Base-by-base conservation (phyloP, 495 filamentous ascomycete species). In the Collariella sp. region DNA sequence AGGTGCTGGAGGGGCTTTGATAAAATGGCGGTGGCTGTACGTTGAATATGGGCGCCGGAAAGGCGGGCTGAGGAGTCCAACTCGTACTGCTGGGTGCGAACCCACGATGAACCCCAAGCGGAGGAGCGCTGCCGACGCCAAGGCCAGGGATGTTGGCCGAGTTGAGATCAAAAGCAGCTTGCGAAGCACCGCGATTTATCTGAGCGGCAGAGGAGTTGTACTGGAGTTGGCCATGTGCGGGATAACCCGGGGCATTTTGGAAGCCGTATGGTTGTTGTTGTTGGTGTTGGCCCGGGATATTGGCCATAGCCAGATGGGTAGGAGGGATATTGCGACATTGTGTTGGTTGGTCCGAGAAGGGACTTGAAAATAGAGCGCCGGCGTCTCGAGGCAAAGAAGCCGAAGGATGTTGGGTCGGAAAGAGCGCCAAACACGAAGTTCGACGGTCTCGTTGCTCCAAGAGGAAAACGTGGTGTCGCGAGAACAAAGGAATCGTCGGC, bases 111-210 rank as follows among this genome's bases (percentile, higher is more conserved):
- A 42, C 9, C 18, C 42, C 49, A 12, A 16, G 47, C 5, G 57
- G 47, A 15, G 55, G 34, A 0, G 62, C 23, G 12, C 49, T 46
- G 0, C 54, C 57, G 49, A 73, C 63, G 16, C 69, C 72, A 31
- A 76, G 59, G 1, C 73, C 73, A 9, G 73, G 73, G 29, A 76
- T 76, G 35, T 58, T 60, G 12, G 50, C 66, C 1, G 70, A 61
- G 47, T 75, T 76, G 40, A 67, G 66, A 40, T 70, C 55, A 50
- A 64, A 75, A 6, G 73, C 64, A 10, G 22, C 45, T 19, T 70
- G 65, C n/a, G 62, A 55, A 1, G 50, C 24, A 23, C 54, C 53
- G 22, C 31, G 56, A 34, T 61, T 45, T 7, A 47, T 67, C 29
- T 70, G 62, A 7, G 60, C 31, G n/a, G 64, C 52, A 15, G 52